Conservation (phyloP, 2,329 filamentous ascomycete species). For the Exophiala sideris region DNA sequence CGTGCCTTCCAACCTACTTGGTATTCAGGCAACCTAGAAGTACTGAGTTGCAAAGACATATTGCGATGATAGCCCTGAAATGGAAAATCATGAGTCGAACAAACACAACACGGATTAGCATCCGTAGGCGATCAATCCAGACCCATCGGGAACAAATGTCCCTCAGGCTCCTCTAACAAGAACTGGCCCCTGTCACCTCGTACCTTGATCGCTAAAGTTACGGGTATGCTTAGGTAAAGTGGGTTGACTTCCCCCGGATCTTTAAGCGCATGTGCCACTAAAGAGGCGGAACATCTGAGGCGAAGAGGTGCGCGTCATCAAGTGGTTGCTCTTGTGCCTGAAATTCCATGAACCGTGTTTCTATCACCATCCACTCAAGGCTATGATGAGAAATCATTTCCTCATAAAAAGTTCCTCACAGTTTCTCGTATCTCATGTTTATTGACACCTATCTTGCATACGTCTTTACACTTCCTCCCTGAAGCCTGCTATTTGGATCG, state of each 20-base stretch:
- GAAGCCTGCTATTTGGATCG: neutral
- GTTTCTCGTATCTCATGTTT: neutral
- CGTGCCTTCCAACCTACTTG: no score
- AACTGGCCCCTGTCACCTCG: neutral
- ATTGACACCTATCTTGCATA: neutral
- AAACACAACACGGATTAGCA: no score
- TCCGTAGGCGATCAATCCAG: no score
- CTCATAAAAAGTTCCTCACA: neutral
- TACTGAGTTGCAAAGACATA: no score
- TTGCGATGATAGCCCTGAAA: no score
- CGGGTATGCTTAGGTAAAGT: neutral
- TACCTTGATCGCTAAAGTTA: neutral
- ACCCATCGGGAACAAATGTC: no score
- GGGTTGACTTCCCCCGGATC: neutral
- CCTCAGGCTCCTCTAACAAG: neutral
- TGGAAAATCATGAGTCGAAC: no score
- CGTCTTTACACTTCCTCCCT: neutral
- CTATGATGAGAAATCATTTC: constrained; percentile 1
- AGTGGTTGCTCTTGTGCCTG: neutral
- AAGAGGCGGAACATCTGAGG: neutral
- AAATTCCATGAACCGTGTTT: neutral
- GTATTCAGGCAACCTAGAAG: no score
- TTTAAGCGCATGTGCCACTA: neutral
- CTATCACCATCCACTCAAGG: neutral
- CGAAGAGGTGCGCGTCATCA: neutral